phyloP scores from a whole-genome alignment of 2,329 filamentous ascomycete species.

The Akanthomyces lecanii region DNA sequence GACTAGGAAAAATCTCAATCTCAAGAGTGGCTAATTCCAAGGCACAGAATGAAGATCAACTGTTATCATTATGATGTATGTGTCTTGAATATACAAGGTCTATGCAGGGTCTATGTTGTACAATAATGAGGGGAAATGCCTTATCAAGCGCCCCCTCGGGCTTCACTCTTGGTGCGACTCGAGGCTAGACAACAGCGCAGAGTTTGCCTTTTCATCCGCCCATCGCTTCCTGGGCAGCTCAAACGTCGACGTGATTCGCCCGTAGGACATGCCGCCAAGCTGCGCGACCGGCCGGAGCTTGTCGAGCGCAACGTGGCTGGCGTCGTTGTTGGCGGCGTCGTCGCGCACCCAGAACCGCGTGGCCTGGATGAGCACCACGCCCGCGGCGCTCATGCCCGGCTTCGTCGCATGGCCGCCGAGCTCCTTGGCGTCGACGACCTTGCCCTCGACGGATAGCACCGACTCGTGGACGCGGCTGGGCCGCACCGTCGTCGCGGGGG shows the following conservation, averaged over 20 bases:
- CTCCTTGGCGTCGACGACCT: constrained; percentile 27
- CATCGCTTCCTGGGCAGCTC: constrained; percentile 25
- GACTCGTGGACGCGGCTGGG: constrained; percentile 26
- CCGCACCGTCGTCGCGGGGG: constrained; percentile 23
- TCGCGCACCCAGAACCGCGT: constrained; percentile 29
- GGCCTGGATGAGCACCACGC: constrained; percentile 26
- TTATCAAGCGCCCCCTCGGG: not conserved
- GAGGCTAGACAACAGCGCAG: constrained; percentile 18
- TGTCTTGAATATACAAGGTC: not conserved
- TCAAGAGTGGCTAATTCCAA: not conserved
- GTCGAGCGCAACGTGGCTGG: constrained; percentile 23
- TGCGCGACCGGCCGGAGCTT: constrained; percentile 25
- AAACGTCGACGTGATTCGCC: constrained; percentile 24
- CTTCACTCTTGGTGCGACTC: constrained; percentile 3
- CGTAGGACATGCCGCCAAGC: constrained; percentile 26
- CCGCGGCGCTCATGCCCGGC: constrained; percentile 23
- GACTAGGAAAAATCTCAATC: not conserved
- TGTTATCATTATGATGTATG: not conserved
- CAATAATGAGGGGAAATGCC: not conserved
- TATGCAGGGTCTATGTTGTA: not conserved
- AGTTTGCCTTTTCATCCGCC: constrained; percentile 22
- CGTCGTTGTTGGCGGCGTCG: constrained; percentile 24
- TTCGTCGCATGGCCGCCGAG: constrained; percentile 20
- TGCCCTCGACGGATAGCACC: constrained; percentile 27
- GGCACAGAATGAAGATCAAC: not conserved